Evolutionary conservation across 169 alveolate species (phyloP).

Genomic region (Cryptosporidium baileyi): DNA sequence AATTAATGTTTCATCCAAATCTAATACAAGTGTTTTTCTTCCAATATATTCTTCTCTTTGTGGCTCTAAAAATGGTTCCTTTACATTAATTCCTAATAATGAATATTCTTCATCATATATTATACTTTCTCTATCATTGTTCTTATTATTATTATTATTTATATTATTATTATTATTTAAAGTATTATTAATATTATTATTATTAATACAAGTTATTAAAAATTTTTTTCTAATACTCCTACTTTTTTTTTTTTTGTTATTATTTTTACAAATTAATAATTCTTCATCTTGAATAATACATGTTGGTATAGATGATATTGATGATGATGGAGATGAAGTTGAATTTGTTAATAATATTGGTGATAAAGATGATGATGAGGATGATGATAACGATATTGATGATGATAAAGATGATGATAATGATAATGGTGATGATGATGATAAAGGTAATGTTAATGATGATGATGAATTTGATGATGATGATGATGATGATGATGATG

Average conservation of each 20-base stretch:
- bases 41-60: slow-evolving; percentile 68
- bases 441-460: too few species aligned
- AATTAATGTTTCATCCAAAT: slow-evolving; percentile 80
- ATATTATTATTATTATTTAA: not conserved
- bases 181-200: not conserved
- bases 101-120: slow-evolving; percentile 24
- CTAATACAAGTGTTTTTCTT: slow-evolving; percentile 77
- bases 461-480: too few species aligned
- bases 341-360: too few species aligned
- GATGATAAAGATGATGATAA: too few species aligned
- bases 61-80: slow-evolving; percentile 60
- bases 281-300: not conserved
- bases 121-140: slow-evolving; percentile 9
- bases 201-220: not conserved
- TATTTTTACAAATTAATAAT: not conserved
- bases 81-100: not conserved
- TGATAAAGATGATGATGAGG: too few species aligned
- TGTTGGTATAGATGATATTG: too few species aligned
- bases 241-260: not conserved
- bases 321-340: too few species aligned
- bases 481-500: too few species aligned
- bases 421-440: too few species aligned
- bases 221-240: not conserved
- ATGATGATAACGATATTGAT: too few species aligned
- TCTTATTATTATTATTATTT: not conserved